Base-by-base conservation (phyloP, 1,284 basidiomycete genomes). In the Cronartium ribicola region DNA sequence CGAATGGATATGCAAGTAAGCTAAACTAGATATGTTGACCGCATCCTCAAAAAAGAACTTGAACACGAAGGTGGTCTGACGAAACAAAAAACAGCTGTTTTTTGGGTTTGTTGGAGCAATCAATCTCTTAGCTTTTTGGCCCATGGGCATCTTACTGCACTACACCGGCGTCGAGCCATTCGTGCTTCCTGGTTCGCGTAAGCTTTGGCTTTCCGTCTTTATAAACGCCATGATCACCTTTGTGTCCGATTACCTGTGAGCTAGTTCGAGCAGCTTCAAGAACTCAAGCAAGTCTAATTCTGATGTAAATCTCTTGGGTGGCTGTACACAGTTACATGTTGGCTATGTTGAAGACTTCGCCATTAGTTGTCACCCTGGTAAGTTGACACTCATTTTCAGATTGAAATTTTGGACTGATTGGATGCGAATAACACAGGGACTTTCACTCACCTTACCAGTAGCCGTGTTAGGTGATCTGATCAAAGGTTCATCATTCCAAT, bases 271-370 rank as follows among this genome's bases (percentile, higher is more conserved):
- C 17, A 11, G 8, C 46, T 36, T 66, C 5, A 20, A 22, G 8
- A 37, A 3, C 20, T 17, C 10, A 0, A 36, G 3, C 20, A 22
- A 44, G 5, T 2, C 39, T 44, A 29, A 4, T 48, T 13, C 46
- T 14, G 14, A 14, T 51, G 46, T 13, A 14, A 13, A 20, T 20
- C 0, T 11, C n/a, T 7, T 20, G 11, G 55, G 1, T 6, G 3
- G 51, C 37, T 36, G 7, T 20, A 8, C 20, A 5, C 14, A 71
- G 69, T 43, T 82, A 80, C 67, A 76, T 81, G 41, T 74, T 79
- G 75, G 92, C 95, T 5, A 97, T 98, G 94, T 87, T 98, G 76
- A 97, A 96, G 84, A 97, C 94, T 2, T 95, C 94, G 3, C 95
- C 69, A 40, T 39, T 71, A 40, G 69, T 71, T 40, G 69, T 71